phyloP scores from a whole-genome alignment of 148 eudicot species.

The Vaccinium myrtillus region DNA sequence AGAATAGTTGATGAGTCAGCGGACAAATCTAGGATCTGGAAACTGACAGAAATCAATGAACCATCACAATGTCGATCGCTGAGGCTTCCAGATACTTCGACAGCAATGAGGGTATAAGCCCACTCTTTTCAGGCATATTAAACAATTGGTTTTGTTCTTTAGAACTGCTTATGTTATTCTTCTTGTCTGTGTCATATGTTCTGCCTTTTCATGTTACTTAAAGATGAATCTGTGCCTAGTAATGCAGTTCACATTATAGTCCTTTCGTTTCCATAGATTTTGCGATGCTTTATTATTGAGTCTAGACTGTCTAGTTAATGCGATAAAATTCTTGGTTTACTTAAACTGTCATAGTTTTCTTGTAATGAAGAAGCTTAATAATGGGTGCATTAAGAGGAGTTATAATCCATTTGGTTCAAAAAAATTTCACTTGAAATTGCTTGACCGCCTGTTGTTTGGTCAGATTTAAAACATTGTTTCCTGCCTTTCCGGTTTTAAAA shows the following conservation, averaged over 20 bases:
- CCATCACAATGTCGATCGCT: slow-evolving; percentile 75
- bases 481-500: neutral
- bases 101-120: slow-evolving; percentile 61
- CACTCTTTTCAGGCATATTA: neutral
- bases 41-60: slow-evolving; percentile 63
- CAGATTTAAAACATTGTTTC: neutral
- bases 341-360: neutral
- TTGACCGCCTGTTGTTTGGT: slow-evolving; percentile 1
- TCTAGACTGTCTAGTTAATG: neutral
- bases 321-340: neutral
- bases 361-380: neutral
- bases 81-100: slow-evolving; percentile 67
- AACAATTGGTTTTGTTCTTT: neutral
- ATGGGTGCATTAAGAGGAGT: neutral
- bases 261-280: neutral
- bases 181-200: neutral
- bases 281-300: neutral
- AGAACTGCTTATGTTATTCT: neutral
- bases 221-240: neutral
- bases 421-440: neutral
- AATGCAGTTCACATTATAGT: neutral
- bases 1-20: slow-evolving; percentile 57
- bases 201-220: too few relatives aligned
- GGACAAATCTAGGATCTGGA: slow-evolving; percentile 73
- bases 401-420: neutral